These are phyloP conservation scores for Usnea hakonensis DNA, from an alignment of 495 filamentous ascomycete genomes.

Conservation along the genomic window DNA sequence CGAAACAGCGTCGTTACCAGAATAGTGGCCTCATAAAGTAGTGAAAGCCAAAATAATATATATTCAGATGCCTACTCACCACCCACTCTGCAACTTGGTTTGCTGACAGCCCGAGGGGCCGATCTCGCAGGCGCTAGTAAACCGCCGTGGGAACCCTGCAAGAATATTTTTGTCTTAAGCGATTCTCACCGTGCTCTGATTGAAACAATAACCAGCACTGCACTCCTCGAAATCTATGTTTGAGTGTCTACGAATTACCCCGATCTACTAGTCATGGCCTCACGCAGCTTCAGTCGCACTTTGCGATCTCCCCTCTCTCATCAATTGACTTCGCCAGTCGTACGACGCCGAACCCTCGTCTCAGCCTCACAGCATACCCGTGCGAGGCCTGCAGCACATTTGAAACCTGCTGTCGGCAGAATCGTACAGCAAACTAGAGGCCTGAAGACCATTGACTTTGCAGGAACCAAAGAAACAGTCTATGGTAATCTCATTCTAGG, in stretches of 20 bases:
- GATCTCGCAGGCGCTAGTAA: slow-evolving; percentile 17
- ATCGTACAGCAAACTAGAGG: slow-evolving; percentile 62
- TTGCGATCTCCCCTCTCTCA: slow-evolving; percentile 66
- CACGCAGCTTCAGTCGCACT: slow-evolving; percentile 72
- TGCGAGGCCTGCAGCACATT: slow-evolving; percentile 34
- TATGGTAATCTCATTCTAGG: slow-evolving; percentile 54
- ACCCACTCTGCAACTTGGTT: no score
- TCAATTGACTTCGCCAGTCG: slow-evolving; percentile 45
- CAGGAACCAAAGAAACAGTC: slow-evolving; percentile 83
- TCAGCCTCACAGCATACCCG: slow-evolving; percentile 36
- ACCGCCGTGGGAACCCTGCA: slow-evolving; percentile 3
- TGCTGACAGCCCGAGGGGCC: slow-evolving; percentile 9
- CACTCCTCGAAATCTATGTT: not conserved
- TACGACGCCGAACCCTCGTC: slow-evolving; percentile 63
- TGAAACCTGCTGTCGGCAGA: slow-evolving; percentile 43
- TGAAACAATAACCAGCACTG: not conserved
- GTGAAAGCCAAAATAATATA: no score
- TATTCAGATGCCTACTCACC: no score
- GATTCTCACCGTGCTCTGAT: slow-evolving; percentile 1
- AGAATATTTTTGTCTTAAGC: not conserved
- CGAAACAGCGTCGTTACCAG: not conserved
- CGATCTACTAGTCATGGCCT: slow-evolving; percentile 60
- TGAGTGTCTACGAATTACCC: not conserved
- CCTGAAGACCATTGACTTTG: slow-evolving; percentile 90
- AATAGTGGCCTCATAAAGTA: not conserved